These are phyloP conservation scores for Rostrohypoxylon terebratum DNA, from an alignment of 495 filamentous ascomycete genomes.

Conservation along the genomic window DNA sequence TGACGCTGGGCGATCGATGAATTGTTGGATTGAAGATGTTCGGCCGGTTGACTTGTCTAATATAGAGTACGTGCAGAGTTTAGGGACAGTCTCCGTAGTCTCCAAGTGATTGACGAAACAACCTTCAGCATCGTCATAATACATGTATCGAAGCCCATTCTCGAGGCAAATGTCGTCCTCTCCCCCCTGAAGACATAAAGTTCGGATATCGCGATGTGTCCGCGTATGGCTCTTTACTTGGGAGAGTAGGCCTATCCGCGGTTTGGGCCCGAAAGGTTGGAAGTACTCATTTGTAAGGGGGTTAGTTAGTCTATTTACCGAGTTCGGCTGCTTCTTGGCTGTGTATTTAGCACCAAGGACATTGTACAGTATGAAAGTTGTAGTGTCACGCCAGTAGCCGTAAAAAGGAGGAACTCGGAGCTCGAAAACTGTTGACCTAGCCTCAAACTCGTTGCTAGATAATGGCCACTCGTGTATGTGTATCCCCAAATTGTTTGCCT, in stretches of 20 bases:
- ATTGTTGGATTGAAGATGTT: conserved; percentile 48
- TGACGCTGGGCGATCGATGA: conserved; percentile 50
- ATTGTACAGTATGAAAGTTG: conserved; percentile 56
- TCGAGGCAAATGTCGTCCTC: conserved; percentile 56
- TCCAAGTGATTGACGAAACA: conserved; percentile 48
- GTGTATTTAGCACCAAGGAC: conserved; percentile 49
- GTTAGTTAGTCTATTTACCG: not conserved
- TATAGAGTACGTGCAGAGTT: conserved; percentile 53
- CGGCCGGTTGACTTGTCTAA: conserved; percentile 29
- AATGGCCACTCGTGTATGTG: conserved; percentile 72
- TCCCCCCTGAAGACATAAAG: conserved; percentile 45
- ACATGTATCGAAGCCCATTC: conserved; percentile 57
- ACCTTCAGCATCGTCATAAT: conserved; percentile 43
- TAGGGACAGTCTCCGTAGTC: conserved; percentile 32
- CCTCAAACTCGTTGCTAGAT: conserved; percentile 49
- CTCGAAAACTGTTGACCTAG: conserved; percentile 69
- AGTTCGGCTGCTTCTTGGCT: not conserved
- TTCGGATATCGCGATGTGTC: conserved; percentile 55
- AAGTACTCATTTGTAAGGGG: conserved; percentile 10
- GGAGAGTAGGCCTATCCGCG: conserved; percentile 56
- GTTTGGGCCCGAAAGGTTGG: not conserved
- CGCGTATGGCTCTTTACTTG: conserved; percentile 56
- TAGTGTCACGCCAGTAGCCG: conserved; percentile 66
- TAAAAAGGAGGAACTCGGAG: conserved; percentile 60
- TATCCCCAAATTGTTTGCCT: conserved; percentile 60